Evolutionary conservation across 139 green algal species (phyloP).

Genomic region (Haematococcus sp.): DNA sequence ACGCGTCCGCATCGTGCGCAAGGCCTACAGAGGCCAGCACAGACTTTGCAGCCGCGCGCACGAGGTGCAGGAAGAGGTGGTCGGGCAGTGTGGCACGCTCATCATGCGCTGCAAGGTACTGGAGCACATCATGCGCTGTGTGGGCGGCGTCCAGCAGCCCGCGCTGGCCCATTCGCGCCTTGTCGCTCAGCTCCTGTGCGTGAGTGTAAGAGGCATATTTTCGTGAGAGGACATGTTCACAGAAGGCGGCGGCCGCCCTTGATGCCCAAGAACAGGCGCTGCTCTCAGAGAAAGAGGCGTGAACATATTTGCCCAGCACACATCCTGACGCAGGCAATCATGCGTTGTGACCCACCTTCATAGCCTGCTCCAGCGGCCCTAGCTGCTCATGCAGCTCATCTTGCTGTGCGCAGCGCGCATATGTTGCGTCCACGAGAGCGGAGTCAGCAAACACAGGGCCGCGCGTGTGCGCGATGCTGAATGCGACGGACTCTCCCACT

Average conservation of each 20-base stretch:
- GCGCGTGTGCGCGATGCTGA: conserved; percentile 29
- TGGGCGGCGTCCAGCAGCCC: conserved; percentile 3
- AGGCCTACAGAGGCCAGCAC: too few species aligned
- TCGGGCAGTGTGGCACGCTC: not conserved
- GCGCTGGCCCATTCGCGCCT: too few species aligned
- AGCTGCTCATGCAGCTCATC: not conserved
- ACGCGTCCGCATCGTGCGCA: not conserved
- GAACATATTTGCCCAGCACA: too few species aligned
- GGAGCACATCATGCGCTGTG: not conserved
- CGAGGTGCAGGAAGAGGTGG: not conserved
- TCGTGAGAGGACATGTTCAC: too few species aligned
- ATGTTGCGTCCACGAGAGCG: conserved; percentile 21
- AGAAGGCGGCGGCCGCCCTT: too few species aligned
- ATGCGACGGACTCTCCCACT: conserved; percentile 14
- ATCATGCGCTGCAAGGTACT: conserved; percentile 3
- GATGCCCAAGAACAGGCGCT: too few species aligned
- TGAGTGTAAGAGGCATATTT: not conserved
- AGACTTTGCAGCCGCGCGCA: not conserved
- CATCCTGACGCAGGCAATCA: not conserved
- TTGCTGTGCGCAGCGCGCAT: conserved; percentile 3
- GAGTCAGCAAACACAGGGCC: conserved; percentile 17
- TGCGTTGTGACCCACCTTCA: not conserved
- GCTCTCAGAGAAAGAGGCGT: too few species aligned
- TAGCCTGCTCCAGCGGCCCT: not conserved
- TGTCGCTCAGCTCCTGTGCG: not conserved